Evolutionary conservation across 495 filamentous ascomycete genomes (phyloP).

Genomic region (Pyrenula aspistea): DNA sequence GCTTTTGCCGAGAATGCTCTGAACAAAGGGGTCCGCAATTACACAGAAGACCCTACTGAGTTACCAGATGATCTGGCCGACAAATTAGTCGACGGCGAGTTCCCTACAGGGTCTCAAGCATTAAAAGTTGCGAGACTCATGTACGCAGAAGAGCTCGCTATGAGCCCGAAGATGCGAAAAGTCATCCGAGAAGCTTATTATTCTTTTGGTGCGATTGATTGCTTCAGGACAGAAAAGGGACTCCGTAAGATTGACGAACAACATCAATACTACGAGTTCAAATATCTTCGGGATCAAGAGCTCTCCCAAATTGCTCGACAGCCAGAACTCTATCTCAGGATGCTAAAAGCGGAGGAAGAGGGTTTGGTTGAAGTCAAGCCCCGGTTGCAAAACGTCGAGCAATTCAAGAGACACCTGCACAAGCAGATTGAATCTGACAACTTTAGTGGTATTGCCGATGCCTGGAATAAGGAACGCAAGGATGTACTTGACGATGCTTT

Average conservation of each 20-base stretch:
- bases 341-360: constrained; percentile 94
- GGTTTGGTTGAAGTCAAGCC: constrained; percentile 77
- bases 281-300: constrained; percentile 83
- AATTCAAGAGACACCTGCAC: constrained; percentile 63
- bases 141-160: constrained; percentile 82
- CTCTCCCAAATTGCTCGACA: constrained; percentile 66
- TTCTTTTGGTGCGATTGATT: constrained; percentile 67
- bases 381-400: constrained; percentile 57
- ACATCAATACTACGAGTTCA: constrained; percentile 94
- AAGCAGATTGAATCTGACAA: constrained; percentile 84
- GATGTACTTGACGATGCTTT: constrained; percentile 77
- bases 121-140: constrained; percentile 68
- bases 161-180: constrained; percentile 83
- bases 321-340: constrained; percentile 82
- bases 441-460: constrained; percentile 86
- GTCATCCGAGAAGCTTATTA: constrained; percentile 75
- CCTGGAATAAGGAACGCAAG: constrained; percentile 79
- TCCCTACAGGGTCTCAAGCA: constrained; percentile 62
- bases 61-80: constrained; percentile 82
- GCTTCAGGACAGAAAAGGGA: constrained; percentile 85
- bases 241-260: constrained; percentile 89
- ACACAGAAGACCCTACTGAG: constrained; percentile 67
- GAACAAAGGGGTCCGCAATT: constrained; percentile 60
- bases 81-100: constrained; percentile 57
- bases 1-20: constrained; percentile 76